Conservation (phyloP, 2,329 filamentous ascomycete species). For the Aspergillus caelatus region DNA sequence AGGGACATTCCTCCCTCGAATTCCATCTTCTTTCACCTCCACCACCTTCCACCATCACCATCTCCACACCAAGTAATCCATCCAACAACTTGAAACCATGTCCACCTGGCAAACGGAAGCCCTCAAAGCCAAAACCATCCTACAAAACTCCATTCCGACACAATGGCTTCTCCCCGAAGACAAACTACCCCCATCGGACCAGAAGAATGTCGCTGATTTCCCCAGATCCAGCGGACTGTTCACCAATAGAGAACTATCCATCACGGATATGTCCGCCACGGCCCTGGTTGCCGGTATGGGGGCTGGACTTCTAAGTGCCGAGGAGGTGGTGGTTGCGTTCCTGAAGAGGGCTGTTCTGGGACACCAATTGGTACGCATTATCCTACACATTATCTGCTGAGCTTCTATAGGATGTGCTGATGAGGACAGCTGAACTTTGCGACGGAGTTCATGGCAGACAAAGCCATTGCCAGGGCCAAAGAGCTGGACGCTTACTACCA, state of each 20-base stretch:
- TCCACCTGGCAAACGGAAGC: conserved; percentile 35
- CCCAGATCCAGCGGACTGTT: conserved; percentile 52
- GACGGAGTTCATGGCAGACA: conserved; percentile 42
- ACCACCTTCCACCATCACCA: no score
- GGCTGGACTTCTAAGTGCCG: conserved; percentile 29
- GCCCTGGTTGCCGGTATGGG: conserved; percentile 32
- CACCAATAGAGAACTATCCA: conserved; percentile 50
- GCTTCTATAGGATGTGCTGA: neutral
- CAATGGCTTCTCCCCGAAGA: conserved; percentile 37
- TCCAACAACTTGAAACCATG: conserved; percentile 18
- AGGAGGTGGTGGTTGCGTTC: conserved; percentile 37
- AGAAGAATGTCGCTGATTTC: conserved; percentile 35
- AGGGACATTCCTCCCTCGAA: no score
- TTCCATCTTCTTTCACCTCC: neutral
- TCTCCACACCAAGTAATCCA: neutral
- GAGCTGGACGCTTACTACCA: conserved; percentile 36
- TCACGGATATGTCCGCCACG: conserved; percentile 51
- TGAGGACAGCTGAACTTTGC: conserved; percentile 36
- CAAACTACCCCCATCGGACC: conserved; percentile 29
- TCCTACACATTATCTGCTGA: no score
- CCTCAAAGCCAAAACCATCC: conserved; percentile 36
- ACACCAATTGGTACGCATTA: conserved; percentile 30
- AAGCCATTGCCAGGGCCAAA: conserved; percentile 36
- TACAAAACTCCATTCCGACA: conserved; percentile 36
- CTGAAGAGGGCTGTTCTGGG: conserved; percentile 37